These are phyloP conservation scores for Macadamia tetraphylla DNA, from an alignment of 164 flowering plant species.

Conservation along the genomic window DNA sequence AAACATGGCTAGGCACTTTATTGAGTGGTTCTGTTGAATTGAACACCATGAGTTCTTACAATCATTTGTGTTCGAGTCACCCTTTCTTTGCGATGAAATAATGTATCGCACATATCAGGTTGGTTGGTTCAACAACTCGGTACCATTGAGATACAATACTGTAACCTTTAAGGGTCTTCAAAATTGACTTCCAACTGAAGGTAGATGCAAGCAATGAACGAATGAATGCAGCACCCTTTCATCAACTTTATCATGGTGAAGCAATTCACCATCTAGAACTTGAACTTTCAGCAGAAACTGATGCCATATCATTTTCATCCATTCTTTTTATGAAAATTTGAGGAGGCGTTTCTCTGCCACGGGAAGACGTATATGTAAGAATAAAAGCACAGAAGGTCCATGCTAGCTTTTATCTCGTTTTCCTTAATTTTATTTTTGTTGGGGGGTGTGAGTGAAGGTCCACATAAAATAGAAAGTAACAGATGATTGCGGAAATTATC, in stretches of 20 bases:
- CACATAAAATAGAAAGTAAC: background rate
- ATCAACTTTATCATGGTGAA: background rate
- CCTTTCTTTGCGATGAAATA: too few species aligned
- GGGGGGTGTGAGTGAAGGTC: background rate
- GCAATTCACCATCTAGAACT: conserved; percentile 4
- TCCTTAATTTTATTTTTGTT: too few species aligned
- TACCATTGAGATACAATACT: too few species aligned
- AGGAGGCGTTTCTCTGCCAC: conserved; percentile 59
- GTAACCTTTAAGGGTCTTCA: background rate
- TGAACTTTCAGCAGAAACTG: conserved; percentile 27
- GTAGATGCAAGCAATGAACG: background rate
- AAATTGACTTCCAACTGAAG: background rate
- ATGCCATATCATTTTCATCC: conserved; percentile 17
- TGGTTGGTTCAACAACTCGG: too few species aligned
- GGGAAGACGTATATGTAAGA: background rate
- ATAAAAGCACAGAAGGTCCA: background rate
- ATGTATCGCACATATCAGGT: too few species aligned
- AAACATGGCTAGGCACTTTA: too few species aligned
- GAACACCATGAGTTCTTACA: too few species aligned
- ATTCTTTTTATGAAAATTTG: conserved; percentile 45
- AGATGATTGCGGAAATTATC: background rate
- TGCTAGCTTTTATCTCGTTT: too few species aligned
- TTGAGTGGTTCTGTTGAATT: too few species aligned
- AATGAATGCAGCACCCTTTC: background rate
- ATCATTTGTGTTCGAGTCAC: too few species aligned